Evolutionary conservation across 805 yeast species (phyloP), one percentile per base, ranked within the genome.

Genomic region (Naumovozyma castellii): DNA sequence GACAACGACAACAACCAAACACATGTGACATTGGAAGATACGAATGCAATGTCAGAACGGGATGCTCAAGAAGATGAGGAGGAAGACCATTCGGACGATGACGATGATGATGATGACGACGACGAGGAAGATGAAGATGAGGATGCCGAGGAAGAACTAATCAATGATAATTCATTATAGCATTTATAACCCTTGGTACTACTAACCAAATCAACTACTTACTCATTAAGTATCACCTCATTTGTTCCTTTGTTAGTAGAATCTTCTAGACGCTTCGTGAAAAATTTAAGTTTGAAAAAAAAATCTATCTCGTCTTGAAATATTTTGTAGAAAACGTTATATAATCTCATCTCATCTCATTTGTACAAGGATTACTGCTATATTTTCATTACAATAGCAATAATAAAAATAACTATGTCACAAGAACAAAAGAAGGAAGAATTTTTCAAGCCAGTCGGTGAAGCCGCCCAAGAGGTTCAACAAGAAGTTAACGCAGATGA

Each of bases 401-500:
- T 6, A 5, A 31, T n/a, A 36, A n/a, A 25, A 15, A 3, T 14
- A 13, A 37, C 19, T 14, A 34, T 36, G 42, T 33, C 38, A 14
- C 43, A 47, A 27, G 34, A 54, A 34, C 20, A 38, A 32, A 29
- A 29, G 14, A 47, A 61, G 33, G 49, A 61, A 16, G 68, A 69
- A 40, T 60, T 75, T 40, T 77, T 79, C 48, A 71, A 68, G 30
- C 65, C 79, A 10, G 81, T 75, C n/a, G 83, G 83, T 33, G 72
- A 72, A 35, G 72, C 72, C 29, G 83, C 75, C 16, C 72, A 71
- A 48, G 69, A 64, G 35, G 65, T 74, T 29, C 61, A 59, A 22
- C 53, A 54, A 34, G 51, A 47, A 31, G 50, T 34, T 8, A 46
- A 52, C 33, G 80, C 73, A 18, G 27, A 22, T 22, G 27, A 22